Evolutionary conservation across 306 rosid species (phyloP).

Genomic region (Abrus precatorius): DNA sequence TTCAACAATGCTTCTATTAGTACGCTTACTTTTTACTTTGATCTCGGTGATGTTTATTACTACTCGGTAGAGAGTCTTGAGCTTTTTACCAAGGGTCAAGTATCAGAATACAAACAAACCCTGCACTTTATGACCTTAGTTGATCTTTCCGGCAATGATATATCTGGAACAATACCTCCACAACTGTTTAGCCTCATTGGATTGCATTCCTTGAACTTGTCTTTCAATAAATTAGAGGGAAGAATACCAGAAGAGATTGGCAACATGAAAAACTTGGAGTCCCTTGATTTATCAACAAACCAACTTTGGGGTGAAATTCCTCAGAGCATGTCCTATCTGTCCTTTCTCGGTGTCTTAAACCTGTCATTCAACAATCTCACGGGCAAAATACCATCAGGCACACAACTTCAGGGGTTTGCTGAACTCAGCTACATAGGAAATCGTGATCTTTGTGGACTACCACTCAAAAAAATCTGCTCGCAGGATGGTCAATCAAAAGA

Average conservation of each 20-base stretch:
- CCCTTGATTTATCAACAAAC: slow-evolving; percentile 43
- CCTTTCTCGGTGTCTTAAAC: slow-evolving; percentile 39
- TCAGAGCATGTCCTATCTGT: slow-evolving; percentile 1
- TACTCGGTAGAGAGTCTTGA: not conserved
- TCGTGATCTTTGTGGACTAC: slow-evolving; percentile 17
- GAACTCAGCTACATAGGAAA: slow-evolving; percentile 1
- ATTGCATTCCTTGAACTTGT: slow-evolving; percentile 33
- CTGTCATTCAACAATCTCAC: slow-evolving; percentile 42
- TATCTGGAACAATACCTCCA: not conserved
- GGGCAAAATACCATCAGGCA: slow-evolving; percentile 26
- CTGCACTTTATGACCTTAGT: not conserved
- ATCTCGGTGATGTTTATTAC: fast-evolving
- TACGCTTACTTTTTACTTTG: not conserved
- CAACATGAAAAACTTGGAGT: slow-evolving; percentile 19
- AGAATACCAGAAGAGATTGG: not conserved
- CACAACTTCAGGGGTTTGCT: not conserved
- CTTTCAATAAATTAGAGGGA: slow-evolving; percentile 4
- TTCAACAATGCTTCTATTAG: too few relatives aligned
- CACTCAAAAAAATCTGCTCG: not conserved
- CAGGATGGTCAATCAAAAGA: not conserved
- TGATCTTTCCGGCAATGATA: not conserved
- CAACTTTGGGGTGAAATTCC: slow-evolving; percentile 41
- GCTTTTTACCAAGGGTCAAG: not conserved
- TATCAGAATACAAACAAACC: not conserved
- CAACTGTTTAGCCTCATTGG: not conserved